These are phyloP conservation scores for Hypoxylon sp. DNA, from an alignment of 2,329 filamentous ascomycete species.

Conservation along the genomic window DNA sequence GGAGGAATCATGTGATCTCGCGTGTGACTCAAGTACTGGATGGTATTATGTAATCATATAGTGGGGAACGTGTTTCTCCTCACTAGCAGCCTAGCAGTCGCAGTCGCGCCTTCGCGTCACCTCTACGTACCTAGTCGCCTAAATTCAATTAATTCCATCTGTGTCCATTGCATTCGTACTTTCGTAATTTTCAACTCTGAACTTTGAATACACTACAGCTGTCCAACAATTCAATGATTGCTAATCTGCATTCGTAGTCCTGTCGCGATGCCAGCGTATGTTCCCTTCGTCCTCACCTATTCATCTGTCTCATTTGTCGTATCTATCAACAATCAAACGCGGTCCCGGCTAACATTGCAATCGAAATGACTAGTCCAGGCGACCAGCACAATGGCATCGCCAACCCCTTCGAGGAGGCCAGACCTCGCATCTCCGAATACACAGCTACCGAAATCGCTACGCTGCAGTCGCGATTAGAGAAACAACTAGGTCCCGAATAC, in stretches of 20 bases:
- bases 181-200: not conserved
- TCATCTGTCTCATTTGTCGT: conserved; percentile 37
- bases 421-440: conserved; percentile 80
- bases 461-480: conserved; percentile 87
- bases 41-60: not conserved
- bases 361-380: conserved; percentile 68
- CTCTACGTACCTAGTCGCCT: not conserved
- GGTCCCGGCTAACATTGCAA: conserved; percentile 32
- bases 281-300: conserved; percentile 8
- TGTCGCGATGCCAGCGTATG: conserved; percentile 53
- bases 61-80: not conserved
- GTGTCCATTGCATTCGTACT: not conserved
- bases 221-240: conserved; percentile 27
- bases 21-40: not conserved
- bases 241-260: conserved; percentile 16
- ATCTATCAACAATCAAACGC: not conserved
- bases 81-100: not conserved
- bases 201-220: not conserved
- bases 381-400: conserved; percentile 74
- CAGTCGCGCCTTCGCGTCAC: conserved; percentile 3
- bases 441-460: conserved; percentile 93
- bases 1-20: not conserved
- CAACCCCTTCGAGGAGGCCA: conserved; percentile 86
- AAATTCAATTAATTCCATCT: not conserved
- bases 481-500: conserved; percentile 95